Base-by-base conservation (phyloP, 208 protist genomes). In the Polymyxa betae region DNA sequence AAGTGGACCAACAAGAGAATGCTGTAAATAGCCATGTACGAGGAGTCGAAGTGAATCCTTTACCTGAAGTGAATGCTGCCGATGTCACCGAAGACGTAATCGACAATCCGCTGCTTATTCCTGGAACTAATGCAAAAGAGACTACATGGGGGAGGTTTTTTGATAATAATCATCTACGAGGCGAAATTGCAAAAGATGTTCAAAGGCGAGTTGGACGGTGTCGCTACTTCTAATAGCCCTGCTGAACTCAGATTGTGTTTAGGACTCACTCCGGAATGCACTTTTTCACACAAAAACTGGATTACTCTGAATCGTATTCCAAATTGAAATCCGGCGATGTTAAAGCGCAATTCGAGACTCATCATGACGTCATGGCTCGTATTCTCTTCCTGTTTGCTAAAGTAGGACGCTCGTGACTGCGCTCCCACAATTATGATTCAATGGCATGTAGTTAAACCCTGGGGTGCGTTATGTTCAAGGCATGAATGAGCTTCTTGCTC, bases 401-500 rank as follows among this genome's bases (percentile, higher is more conserved):
- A 32, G 72, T 82, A 16, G 35, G 5, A 82, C 16, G 5, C n/a
- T 82, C 72, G 16, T 43, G 40, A 38, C 35, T 82, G 5, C 35
- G n/a, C n/a, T 82, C 72, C 12, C 12, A 35, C 5, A 5, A 43
- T 43, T 35, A 38, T 82, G n/a, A 43, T 38, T n/a, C 72, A 12
- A 20, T 82, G 16, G n/a, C 35, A n/a, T 45, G 5, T 35, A 82
- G 72, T 77, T 91, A 16, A 91, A 91, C 68, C 90, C 90, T n/a
- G 90, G 90, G 5, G 90, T 91, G 1, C 16, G 68, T n/a, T 91
- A 90, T 43, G 72, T 82, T 29, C 44, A 93, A 89, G 93, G 95
- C 0, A 95, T 96, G 94, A 96, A 96, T 87, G 95, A 96, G 72
- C 92, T 96, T 40, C 77, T 96, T 0, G 95, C 91, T 5, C 95